These are phyloP conservation scores for Alternaria consortialis DNA, from an alignment of 2,329 filamentous ascomycete species.

Conservation along the genomic window DNA sequence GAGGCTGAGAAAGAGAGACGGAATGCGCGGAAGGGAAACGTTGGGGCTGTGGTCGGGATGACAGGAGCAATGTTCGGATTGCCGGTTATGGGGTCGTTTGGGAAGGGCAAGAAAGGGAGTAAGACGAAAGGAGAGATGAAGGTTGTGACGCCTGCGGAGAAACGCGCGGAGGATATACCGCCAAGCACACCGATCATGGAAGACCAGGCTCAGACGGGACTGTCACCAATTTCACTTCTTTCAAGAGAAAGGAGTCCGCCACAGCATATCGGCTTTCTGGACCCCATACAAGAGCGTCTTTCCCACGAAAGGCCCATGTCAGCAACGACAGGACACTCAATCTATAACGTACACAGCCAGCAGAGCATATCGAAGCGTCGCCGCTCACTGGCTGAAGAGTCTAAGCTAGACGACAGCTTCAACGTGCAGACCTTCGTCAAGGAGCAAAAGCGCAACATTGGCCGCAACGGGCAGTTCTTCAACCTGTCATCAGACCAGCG, in stretches of 20 bases:
- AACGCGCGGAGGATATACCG: slow-evolving; percentile 10
- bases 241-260: slow-evolving; percentile 18
- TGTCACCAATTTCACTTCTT: slow-evolving; percentile 15
- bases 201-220: slow-evolving; percentile 5
- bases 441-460: slow-evolving; percentile 36
- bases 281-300: slow-evolving; percentile 26
- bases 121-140: slow-evolving; percentile 14
- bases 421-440: slow-evolving; percentile 33
- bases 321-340: slow-evolving; percentile 30
- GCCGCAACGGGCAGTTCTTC: slow-evolving; percentile 31
- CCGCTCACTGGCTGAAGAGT: slow-evolving; percentile 27
- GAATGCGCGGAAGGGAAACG: slow-evolving; percentile 25
- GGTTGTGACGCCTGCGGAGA: slow-evolving; percentile 10
- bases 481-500: slow-evolving; percentile 32
- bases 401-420: slow-evolving; percentile 23
- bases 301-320: slow-evolving; percentile 26
- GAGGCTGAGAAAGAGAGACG: slow-evolving; percentile 30
- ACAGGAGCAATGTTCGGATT: slow-evolving; percentile 34
- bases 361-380: slow-evolving; percentile 27
- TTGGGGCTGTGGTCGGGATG: slow-evolving; percentile 31
- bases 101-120: slow-evolving; percentile 22
- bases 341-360: slow-evolving; percentile 29
- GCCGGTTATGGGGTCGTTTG: slow-evolving; percentile 34
- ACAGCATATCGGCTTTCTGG: slow-evolving; percentile 34
- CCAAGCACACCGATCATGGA: slow-evolving; percentile 14